Conservation (phyloP, 2,329 filamentous ascomycete species). For the Sporothrix sp. region DNA sequence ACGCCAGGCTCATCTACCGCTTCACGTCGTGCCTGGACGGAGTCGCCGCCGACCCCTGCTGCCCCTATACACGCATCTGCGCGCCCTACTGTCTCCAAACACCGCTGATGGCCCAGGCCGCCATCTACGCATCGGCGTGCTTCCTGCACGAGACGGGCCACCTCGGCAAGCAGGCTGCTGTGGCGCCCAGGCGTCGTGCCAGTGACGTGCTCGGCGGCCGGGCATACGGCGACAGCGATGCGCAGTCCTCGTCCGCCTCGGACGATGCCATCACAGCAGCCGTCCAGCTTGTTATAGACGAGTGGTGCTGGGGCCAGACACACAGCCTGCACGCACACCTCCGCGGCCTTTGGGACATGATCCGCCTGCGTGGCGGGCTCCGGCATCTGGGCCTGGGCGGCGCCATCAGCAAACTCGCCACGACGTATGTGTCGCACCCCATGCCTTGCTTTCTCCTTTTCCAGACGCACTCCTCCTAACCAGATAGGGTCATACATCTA, state of each 20-base stretch:
- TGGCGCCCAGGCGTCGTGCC: constrained; percentile 34
- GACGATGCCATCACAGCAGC: constrained; percentile 40
- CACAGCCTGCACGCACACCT: constrained; percentile 37
- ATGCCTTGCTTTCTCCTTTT: background rate
- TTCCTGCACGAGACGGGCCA: constrained; percentile 42
- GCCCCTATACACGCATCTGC: constrained; percentile 38
- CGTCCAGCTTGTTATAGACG: constrained; percentile 39
- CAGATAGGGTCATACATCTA: constrained; percentile 11
- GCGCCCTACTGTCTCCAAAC: constrained; percentile 39
- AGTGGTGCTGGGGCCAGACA: constrained; percentile 45
- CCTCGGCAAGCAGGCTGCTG: constrained; percentile 33
- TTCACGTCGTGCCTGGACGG: constrained; percentile 44
- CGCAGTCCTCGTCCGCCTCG: constrained; percentile 25
- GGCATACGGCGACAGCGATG: background rate
- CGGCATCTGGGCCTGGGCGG: constrained; percentile 36
- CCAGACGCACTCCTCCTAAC: background rate
- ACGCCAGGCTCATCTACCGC: constrained; percentile 38
- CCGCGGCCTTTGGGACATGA: constrained; percentile 38
- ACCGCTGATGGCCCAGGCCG: constrained; percentile 38
- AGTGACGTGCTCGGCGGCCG: constrained; percentile 31
- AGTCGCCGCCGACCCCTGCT: constrained; percentile 33
- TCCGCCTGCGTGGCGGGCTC: constrained; percentile 37
- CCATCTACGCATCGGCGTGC: constrained; percentile 41
- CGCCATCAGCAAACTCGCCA: constrained; percentile 37
- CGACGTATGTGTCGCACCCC: constrained; percentile 32